Conservation (phyloP, 108 stramenopile genomes). For the Pseudonitzschia delicatissima region DNA sequence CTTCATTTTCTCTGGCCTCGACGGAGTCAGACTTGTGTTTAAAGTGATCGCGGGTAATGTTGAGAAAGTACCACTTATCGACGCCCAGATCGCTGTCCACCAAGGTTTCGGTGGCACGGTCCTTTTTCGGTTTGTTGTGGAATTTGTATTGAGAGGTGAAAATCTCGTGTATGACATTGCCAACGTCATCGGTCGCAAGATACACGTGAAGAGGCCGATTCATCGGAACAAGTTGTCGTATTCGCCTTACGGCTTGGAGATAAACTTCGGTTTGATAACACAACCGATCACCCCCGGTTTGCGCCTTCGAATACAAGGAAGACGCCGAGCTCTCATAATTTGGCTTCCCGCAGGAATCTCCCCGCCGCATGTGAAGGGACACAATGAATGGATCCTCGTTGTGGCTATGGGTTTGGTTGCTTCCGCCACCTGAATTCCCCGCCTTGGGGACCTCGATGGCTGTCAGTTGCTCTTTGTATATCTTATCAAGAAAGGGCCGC, state of each 20-base stretch:
- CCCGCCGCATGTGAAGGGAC: slow-evolving; percentile 25
- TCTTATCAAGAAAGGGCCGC: slow-evolving; percentile 9
- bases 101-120: neutral
- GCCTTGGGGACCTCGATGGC: neutral
- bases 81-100: slow-evolving; percentile 3
- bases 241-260: slow-evolving; percentile 10
- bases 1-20: slow-evolving; percentile 10
- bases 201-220: slow-evolving; percentile 23
- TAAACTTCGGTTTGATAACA: slow-evolving; percentile 27
- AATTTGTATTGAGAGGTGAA: neutral
- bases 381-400: slow-evolving; percentile 17
- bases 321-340: slow-evolving; percentile 14
- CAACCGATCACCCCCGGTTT: neutral
- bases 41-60: slow-evolving; percentile 14
- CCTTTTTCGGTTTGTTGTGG: neutral
- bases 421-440: neutral
- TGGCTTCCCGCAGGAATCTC: slow-evolving; percentile 25
- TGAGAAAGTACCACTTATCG: slow-evolving; percentile 21
- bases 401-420: neutral
- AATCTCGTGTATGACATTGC: slow-evolving; percentile 20
- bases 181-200: slow-evolving; percentile 22
- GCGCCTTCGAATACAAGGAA: slow-evolving; percentile 7
- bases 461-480: slow-evolving; percentile 6
- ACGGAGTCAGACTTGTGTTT: slow-evolving; percentile 7
- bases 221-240: neutral